Percentiles rank a stretch among this genome's conserved stretches.
Conservation (phyloP, 2,329 filamentous ascomycete species). For the Stagonosporopsis rhizophila region DNA sequence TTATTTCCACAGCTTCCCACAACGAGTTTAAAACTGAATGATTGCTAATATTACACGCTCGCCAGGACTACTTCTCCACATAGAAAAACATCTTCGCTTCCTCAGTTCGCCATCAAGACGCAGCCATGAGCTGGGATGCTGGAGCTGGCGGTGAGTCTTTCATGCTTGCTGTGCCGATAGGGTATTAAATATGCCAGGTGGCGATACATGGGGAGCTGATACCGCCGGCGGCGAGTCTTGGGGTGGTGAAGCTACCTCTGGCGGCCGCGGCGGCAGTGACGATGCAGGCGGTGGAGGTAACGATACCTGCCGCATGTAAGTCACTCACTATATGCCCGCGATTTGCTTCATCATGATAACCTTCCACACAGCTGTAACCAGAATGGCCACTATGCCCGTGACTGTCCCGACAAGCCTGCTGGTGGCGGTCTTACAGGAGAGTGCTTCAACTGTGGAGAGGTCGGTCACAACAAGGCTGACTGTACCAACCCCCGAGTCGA, state of each 20-base stretch:
- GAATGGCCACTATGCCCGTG: slow-evolving; percentile 56
- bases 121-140: slow-evolving; percentile 34
- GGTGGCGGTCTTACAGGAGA: slow-evolving; percentile 51
- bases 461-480: slow-evolving; percentile 68
- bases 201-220: slow-evolving; percentile 18
- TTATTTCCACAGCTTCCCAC: background rate
- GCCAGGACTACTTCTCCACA: background rate
- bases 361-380: slow-evolving; percentile 48
- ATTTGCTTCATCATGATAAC: slow-evolving; percentile 37
- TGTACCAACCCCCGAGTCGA: slow-evolving; percentile 64
- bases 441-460: slow-evolving; percentile 68
- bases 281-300: slow-evolving; percentile 36
- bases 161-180: slow-evolving; percentile 7
- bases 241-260: slow-evolving; percentile 11
- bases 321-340: too few relatives aligned
- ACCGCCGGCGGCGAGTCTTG: slow-evolving; percentile 14
- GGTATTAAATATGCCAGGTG: slow-evolving; percentile 24
- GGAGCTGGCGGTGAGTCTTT: slow-evolving; percentile 21
- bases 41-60: background rate
- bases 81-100: background rate
- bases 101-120: background rate
- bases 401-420: slow-evolving; percentile 55
- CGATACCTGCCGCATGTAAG: slow-evolving; percentile 52
- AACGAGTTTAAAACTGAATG: background rate
- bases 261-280: slow-evolving; percentile 23